Evolutionary conservation across 2,329 filamentous ascomycete species (phyloP).

Genomic region (Falciphora oryzae): DNA sequence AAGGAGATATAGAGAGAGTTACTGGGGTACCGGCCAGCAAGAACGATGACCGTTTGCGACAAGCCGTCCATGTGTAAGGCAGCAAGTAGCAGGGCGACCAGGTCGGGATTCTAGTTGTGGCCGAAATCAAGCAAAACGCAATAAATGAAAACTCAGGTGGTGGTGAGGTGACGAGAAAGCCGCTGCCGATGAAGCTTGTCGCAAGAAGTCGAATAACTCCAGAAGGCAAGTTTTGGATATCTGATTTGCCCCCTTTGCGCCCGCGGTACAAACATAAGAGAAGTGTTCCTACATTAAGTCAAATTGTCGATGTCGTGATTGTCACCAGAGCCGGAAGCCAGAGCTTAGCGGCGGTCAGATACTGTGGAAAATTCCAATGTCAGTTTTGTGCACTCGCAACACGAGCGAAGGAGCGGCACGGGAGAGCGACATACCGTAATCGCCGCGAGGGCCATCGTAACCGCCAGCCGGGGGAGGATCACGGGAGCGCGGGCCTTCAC

Average conservation of each 20-base stretch:
- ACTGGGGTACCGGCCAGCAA: neutral
- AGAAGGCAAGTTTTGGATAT: neutral
- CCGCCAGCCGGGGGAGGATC: slow-evolving; percentile 25
- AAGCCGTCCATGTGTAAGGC: too few relatives aligned
- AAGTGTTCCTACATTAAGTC: slow-evolving; percentile 4
- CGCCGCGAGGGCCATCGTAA: slow-evolving; percentile 7
- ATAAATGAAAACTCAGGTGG: neutral
- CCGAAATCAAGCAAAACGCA: neutral
- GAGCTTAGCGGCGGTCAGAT: slow-evolving; percentile 6
- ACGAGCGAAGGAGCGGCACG: neutral
- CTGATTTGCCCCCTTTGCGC: slow-evolving; percentile 4
- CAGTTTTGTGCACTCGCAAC: neutral
- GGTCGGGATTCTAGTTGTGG: neutral
- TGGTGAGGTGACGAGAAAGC: neutral
- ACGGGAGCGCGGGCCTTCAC: slow-evolving; percentile 33
- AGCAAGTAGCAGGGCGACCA: neutral
- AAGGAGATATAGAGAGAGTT: neutral
- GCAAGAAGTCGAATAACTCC: neutral
- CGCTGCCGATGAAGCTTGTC: neutral
- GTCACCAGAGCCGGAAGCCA: neutral
- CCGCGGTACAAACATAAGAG: slow-evolving; percentile 1
- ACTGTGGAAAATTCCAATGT: neutral
- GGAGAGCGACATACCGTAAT: slow-evolving; percentile 3
- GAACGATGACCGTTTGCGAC: slow-evolving; percentile 2
- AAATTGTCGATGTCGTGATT: neutral